These are phyloP conservation scores for Gentiana straminea DNA, from an alignment of 257 asterid species.

Conservation along the genomic window DNA sequence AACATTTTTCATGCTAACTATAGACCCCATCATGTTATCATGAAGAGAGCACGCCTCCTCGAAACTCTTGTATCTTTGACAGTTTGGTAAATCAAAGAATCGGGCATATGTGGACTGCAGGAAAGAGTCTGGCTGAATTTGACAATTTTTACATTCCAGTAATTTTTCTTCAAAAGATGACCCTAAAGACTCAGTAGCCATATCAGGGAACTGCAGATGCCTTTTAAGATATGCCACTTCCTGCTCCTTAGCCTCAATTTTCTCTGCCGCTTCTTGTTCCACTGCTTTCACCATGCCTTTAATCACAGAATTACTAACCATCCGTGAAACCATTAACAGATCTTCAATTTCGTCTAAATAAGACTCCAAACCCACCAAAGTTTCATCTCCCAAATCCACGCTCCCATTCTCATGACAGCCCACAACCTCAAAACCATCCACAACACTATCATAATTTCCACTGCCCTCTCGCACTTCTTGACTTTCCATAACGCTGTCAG, in stretches of 20 bases:
- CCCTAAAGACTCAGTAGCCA: constrained; percentile 14
- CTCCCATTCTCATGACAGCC: constrained; percentile 20
- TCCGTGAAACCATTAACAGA: constrained; percentile 50
- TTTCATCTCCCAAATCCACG: constrained; percentile 46
- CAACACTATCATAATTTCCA: constrained; percentile 1
- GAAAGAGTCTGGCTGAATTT: no score
- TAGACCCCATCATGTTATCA: constrained; percentile 37
- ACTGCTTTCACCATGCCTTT: constrained; percentile 86
- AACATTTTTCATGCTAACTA: constrained; percentile 24
- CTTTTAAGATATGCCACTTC: constrained; percentile 46
- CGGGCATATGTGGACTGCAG: no score
- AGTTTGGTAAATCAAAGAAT: neutral
- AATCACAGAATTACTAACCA: constrained; percentile 77
- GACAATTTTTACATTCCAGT: constrained; percentile 1
- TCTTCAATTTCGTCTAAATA: constrained; percentile 56
- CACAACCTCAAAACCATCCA: constrained; percentile 11
- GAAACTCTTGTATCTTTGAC: constrained; percentile 14
- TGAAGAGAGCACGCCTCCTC: constrained; percentile 20
- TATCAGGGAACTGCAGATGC: constrained; percentile 17
- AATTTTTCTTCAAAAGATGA: constrained; percentile 7
- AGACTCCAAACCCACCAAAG: constrained; percentile 60
- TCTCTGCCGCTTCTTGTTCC: constrained; percentile 67
- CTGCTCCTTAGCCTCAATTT: constrained; percentile 48
- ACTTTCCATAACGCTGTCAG: constrained; percentile 7
- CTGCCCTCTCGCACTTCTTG: constrained; percentile 12